Percentiles rank a stretch among this genome's conserved stretches.
Conservation (phyloP, 2,329 filamentous ascomycete species). For the Ophiostoma montium region DNA sequence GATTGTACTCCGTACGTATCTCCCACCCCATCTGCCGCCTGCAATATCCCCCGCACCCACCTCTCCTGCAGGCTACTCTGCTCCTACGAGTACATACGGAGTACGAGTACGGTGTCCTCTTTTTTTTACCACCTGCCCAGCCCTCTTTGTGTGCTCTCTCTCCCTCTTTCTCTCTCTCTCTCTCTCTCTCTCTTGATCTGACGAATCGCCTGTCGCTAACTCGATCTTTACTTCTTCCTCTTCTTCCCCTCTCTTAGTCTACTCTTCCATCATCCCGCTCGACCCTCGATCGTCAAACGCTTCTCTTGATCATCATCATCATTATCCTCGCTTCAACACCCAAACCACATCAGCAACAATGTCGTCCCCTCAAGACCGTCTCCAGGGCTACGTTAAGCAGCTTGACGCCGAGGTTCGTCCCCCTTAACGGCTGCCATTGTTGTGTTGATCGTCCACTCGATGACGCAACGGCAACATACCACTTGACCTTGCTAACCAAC, state of each 20-base stretch:
- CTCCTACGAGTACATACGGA: conserved; percentile 1
- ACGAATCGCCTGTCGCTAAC: not conserved
- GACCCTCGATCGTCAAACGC: not conserved
- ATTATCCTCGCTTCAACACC: not conserved
- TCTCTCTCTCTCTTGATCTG: not conserved
- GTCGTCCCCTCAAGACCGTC: conserved; percentile 61
- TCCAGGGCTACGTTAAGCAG: conserved; percentile 61
- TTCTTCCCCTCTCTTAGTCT: not conserved
- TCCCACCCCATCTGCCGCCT: no score
- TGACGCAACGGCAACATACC: conserved; percentile 7
- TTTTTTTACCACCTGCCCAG: conserved; percentile 1
- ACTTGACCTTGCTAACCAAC: no score
- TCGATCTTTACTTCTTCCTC: not conserved
- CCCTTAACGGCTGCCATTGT: not conserved
- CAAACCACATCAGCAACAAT: conserved; percentile 38
- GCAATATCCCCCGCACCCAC: not conserved
- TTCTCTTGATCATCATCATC: not conserved
- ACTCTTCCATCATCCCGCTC: not conserved
- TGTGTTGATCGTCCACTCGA: not conserved
- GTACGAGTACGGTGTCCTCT: conserved; percentile 11
- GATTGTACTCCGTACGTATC: not conserved
- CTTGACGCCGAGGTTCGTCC: conserved; percentile 68
- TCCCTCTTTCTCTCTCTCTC: conserved; percentile 1
- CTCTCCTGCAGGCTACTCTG: not conserved
- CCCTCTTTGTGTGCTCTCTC: not conserved